These are phyloP conservation scores for Colletotrichum sp. DNA, from an alignment of 2,329 filamentous ascomycete genomes.

Conservation along the genomic window DNA sequence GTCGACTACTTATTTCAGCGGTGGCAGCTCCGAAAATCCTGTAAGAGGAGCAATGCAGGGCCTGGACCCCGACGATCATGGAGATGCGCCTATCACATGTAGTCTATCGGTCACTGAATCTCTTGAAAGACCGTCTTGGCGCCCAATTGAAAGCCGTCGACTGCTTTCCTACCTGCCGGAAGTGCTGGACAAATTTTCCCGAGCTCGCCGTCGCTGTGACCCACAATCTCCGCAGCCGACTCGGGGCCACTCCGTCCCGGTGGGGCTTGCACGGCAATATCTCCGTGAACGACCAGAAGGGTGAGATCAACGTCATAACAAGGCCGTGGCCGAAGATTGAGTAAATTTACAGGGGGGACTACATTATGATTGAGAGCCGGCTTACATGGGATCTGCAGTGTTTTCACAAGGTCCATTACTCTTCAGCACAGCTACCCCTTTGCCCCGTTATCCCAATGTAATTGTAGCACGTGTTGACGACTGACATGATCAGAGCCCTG, in stretches of 20 bases:
- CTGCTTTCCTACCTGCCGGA: too few relatives aligned
- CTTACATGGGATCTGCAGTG: neutral
- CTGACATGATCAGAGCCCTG: neutral
- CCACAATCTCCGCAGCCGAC: neutral
- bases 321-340: too few relatives aligned
- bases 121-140: too few relatives aligned
- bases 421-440: neutral
- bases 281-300: neutral
- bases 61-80: neutral
- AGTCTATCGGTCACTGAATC: neutral
- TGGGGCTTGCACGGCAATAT: neutral
- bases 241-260: neutral
- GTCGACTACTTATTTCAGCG: neutral
- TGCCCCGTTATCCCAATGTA: rapidly evolving
- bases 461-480: neutral
- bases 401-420: neutral
- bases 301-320: neutral
- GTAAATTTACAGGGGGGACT: rapidly evolving
- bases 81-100: neutral
- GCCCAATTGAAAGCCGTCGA: too few relatives aligned
- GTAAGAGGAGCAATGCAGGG: rapidly evolving
- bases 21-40: neutral
- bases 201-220: neutral
- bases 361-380: neutral
- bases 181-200: neutral